A percentile compares a stretch with the other conserved stretches of the same genome.
Conservation (phyloP, 169 alveolate genomes). For the Cytauxzoon felis region DNA sequence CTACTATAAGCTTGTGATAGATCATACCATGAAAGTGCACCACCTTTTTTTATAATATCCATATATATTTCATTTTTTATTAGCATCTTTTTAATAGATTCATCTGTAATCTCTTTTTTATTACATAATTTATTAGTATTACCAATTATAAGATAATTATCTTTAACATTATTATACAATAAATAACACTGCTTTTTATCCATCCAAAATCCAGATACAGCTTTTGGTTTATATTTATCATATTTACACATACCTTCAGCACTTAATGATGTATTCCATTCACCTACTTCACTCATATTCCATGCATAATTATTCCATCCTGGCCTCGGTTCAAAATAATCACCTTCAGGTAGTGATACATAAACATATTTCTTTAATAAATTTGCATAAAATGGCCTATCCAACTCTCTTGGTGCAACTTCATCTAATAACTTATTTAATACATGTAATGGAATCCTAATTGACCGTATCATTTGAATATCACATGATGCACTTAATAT, state of each 20-base stretch:
- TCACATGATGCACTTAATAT: neutral
- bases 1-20: conserved; percentile 33
- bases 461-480: conserved; percentile 37
- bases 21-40: conserved; percentile 32
- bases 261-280: neutral
- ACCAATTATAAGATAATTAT: conserved; percentile 26
- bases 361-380: conserved; percentile 48
- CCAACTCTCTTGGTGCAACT: conserved; percentile 56
- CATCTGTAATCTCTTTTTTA: conserved; percentile 9
- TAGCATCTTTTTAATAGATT: conserved; percentile 18
- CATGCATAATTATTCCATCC: conserved; percentile 9
- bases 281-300: conserved; percentile 11
- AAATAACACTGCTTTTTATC: conserved; percentile 35
- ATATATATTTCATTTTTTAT: conserved; percentile 29
- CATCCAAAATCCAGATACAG: conserved; percentile 53
- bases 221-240: conserved; percentile 36
- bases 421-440: conserved; percentile 9
- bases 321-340: conserved; percentile 45
- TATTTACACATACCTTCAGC: conserved; percentile 42
- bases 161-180: conserved; percentile 33
- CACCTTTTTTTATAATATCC: conserved; percentile 54
- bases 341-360: conserved; percentile 54
- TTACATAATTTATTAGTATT: neutral
- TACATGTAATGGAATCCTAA: neutral
- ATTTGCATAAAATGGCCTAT: conserved; percentile 56